Percentiles rank a stretch among this genome's conserved stretches.
Conservation (phyloP, 1,139 yeast genomes). For the Blastobotrys niveus region DNA sequence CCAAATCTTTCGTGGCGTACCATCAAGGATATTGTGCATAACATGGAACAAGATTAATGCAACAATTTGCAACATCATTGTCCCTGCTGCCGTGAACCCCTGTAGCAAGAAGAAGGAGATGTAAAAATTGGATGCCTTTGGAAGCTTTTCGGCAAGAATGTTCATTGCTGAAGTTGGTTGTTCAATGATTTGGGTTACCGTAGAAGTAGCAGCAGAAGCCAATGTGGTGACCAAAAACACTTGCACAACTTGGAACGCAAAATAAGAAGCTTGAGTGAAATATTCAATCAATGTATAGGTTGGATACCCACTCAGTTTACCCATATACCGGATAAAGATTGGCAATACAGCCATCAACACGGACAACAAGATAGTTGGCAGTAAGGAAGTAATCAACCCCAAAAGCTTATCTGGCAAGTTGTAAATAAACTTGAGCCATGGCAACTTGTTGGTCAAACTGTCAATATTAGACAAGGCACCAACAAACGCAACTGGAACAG, state of each 20-base stretch:
- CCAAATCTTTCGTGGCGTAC: constrained; percentile 85
- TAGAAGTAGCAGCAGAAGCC: constrained; percentile 74
- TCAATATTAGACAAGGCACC: constrained; percentile 87
- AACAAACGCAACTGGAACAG: constrained; percentile 91
- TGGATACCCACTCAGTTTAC: constrained; percentile 63
- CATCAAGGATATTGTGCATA: constrained; percentile 64
- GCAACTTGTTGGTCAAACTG: constrained; percentile 59
- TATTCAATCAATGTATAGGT: constrained; percentile 68
- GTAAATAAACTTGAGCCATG: constrained; percentile 63
- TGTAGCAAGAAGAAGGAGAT: constrained; percentile 56
- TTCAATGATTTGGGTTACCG: constrained; percentile 59
- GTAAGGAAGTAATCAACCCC: constrained; percentile 80
- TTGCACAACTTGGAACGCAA: constrained; percentile 84
- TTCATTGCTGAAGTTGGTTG: constrained; percentile 64
- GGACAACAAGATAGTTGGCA: constrained; percentile 79
- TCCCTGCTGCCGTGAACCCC: constrained; percentile 78
- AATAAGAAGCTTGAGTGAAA: constrained; percentile 80
- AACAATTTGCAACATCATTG: constrained; percentile 71
- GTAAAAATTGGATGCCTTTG: constrained; percentile 82
- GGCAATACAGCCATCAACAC: constrained; percentile 83
- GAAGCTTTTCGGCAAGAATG: constrained; percentile 67
- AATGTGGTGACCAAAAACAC: constrained; percentile 76
- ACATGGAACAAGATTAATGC: constrained; percentile 65
- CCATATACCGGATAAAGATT: constrained; percentile 67
- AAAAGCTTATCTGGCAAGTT: constrained; percentile 58